Evolutionary conservation across 192 early-diverging fungal species (phyloP).

Genomic region (Umbelopsis vinacea): DNA sequence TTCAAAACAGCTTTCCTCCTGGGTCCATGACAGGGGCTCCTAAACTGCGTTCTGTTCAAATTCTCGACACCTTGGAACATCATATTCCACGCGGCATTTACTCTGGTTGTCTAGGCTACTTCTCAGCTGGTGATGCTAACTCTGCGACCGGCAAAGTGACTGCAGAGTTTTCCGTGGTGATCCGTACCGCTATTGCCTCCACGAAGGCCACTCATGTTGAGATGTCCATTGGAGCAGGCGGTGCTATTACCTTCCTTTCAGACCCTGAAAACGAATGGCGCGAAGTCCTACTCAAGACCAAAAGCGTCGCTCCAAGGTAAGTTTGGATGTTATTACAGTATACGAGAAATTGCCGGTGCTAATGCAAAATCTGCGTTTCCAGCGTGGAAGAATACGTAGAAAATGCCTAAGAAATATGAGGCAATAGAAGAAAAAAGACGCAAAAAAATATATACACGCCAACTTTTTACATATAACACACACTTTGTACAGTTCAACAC

Average conservation of each 20-base stretch:
- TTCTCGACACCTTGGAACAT: conserved; percentile 77
- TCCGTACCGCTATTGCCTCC: conserved; percentile 81
- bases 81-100: conserved; percentile 80
- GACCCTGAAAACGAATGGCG: conserved; percentile 85
- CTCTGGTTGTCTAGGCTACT: conserved; percentile 89
- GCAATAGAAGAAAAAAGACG: neutral
- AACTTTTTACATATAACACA: too few relatives aligned
- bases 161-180: conserved; percentile 86
- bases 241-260: conserved; percentile 89
- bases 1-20: conserved; percentile 86
- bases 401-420: neutral
- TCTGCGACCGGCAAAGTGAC: conserved; percentile 36
- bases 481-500: too few relatives aligned
- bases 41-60: conserved; percentile 81
- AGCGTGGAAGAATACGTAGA: conserved; percentile 1
- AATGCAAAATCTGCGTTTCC: neutral
- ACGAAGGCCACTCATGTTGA: conserved; percentile 40
- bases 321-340: neutral
- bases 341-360: neutral
- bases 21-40: conserved; percentile 98
- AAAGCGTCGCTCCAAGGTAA: conserved; percentile 60
- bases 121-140: conserved; percentile 52
- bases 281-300: conserved; percentile 83
- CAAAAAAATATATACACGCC: too few relatives aligned
- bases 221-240: conserved; percentile 88